These are phyloP conservation scores for Gaertneriomyces semiglobifer DNA, from an alignment of 192 early-diverging fungal species.

Conservation along the genomic window DNA sequence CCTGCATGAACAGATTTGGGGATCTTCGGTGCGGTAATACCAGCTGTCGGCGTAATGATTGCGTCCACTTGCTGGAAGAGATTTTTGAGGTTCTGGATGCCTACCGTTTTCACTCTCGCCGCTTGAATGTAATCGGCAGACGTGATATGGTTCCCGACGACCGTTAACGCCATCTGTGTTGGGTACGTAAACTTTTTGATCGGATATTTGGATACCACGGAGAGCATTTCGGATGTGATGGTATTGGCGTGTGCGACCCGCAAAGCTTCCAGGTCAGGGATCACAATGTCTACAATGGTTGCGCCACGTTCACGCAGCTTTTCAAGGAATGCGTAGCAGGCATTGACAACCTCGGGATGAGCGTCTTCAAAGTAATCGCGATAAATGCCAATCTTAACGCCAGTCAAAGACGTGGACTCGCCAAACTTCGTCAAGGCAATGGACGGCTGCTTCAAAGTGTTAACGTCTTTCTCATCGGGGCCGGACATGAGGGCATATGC, in stretches of 20 bases:
- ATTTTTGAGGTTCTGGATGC: constrained; percentile 47
- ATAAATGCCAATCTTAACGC: constrained; percentile 59
- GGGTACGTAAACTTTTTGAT: constrained; percentile 42
- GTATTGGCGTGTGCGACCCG: constrained; percentile 61
- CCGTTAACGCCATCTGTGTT: constrained; percentile 38
- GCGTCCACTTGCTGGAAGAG: constrained; percentile 59
- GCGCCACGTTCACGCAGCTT: constrained; percentile 52
- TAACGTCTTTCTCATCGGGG: constrained; percentile 46
- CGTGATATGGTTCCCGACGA: constrained; percentile 30
- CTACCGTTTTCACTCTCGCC: constrained; percentile 50
- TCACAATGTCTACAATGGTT: constrained; percentile 54
- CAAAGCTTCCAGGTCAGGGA: constrained; percentile 57
- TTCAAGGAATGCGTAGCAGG: constrained; percentile 32
- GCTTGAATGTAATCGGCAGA: constrained; percentile 52
- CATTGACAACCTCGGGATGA: constrained; percentile 21
- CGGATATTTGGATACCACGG: constrained; percentile 11
- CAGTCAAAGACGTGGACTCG: constrained; percentile 36
- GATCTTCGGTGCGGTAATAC: constrained; percentile 55
- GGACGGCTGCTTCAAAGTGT: constrained; percentile 49
- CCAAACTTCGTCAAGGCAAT: constrained; percentile 39
- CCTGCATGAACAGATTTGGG: constrained; percentile 45
- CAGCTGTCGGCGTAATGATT: constrained; percentile 61
- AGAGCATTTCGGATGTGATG: constrained; percentile 59
- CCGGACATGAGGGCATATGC: constrained; percentile 64
- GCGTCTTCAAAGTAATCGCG: constrained; percentile 41